Evolutionary conservation across 306 rosid species (phyloP).

Genomic region (Chamaecrista fasciculata): DNA sequence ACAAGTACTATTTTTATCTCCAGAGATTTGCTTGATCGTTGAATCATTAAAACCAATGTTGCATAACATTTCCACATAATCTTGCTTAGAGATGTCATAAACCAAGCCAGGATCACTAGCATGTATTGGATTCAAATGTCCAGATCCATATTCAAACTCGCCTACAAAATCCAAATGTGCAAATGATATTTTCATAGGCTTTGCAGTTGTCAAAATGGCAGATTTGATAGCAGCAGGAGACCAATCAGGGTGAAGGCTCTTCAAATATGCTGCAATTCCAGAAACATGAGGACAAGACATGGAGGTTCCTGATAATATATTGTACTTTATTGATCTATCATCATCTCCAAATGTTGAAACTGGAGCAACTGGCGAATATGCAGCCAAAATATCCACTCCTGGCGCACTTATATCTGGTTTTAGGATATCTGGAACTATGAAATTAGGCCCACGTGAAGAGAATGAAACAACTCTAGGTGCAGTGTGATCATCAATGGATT

Average conservation of each 20-base stretch:
- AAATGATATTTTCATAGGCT: background rate
- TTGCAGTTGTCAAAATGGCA: conserved; percentile 29
- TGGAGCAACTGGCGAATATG: conserved; percentile 24
- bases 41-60: background rate
- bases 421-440: conserved; percentile 13
- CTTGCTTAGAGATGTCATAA: conserved; percentile 28
- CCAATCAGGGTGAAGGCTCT: conserved; percentile 27
- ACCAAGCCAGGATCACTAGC: conserved; percentile 38
- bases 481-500: background rate
- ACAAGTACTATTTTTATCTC: background rate
- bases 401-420: conserved; percentile 44
- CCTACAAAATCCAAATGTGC: no score
- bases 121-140: conserved; percentile 27
- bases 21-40: background rate
- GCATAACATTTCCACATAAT: conserved; percentile 37
- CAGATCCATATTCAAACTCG: no score
- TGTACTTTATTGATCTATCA: conserved; percentile 22
- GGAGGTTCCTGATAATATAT: conserved; percentile 27
- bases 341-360: background rate
- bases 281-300: conserved; percentile 45
- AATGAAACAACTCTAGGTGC: conserved; percentile 28
- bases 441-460: conserved; percentile 44
- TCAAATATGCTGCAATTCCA: conserved; percentile 34
- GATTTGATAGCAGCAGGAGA: conserved; percentile 21
- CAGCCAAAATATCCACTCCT: conserved; percentile 32